Percentiles rank a stretch among this genome's conserved stretches.
phyloP scores from a whole-genome alignment of 768 basidiomycete genomes.

The Suillus sp. region DNA sequence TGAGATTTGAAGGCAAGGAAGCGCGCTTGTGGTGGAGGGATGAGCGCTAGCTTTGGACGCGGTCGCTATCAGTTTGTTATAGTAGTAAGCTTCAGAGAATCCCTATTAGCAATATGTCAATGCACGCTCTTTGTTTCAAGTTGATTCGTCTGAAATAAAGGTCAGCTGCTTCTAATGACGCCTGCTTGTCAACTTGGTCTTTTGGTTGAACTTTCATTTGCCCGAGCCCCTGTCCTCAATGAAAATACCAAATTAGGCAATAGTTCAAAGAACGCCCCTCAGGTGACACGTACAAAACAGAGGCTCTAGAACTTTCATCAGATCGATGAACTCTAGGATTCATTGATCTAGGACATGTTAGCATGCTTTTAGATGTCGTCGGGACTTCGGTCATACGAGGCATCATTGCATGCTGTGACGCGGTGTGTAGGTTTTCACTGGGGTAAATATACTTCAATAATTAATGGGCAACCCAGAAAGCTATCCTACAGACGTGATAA shows the following conservation, averaged over 20 bases:
- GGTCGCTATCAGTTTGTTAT: constrained; percentile 6
- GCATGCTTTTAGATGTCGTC: not conserved
- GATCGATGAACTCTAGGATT: not conserved
- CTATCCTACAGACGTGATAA: not conserved
- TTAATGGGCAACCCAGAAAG: not conserved
- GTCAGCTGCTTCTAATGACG: not conserved
- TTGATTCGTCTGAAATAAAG: not conserved
- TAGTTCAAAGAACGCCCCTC: not conserved
- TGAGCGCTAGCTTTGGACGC: not conserved
- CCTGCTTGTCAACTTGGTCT: not conserved
- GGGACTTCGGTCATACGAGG: not conserved
- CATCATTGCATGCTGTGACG: not conserved
- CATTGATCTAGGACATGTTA: not conserved
- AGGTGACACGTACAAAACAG: not conserved
- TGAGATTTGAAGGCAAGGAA: not conserved
- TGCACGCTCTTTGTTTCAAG: constrained; percentile 3
- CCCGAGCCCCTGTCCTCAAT: not conserved
- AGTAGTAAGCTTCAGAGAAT: not conserved
- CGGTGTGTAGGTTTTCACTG: not conserved
- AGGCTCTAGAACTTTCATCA: not conserved
- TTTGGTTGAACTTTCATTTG: not conserved
- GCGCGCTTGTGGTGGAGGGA: not conserved
- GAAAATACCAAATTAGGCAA: not conserved
- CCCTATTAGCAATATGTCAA: not conserved
- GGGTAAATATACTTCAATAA: not conserved